Evolutionary conservation across 352 stramenopile species (phyloP).

Genomic region (Hyaloperonospora brassicae): DNA sequence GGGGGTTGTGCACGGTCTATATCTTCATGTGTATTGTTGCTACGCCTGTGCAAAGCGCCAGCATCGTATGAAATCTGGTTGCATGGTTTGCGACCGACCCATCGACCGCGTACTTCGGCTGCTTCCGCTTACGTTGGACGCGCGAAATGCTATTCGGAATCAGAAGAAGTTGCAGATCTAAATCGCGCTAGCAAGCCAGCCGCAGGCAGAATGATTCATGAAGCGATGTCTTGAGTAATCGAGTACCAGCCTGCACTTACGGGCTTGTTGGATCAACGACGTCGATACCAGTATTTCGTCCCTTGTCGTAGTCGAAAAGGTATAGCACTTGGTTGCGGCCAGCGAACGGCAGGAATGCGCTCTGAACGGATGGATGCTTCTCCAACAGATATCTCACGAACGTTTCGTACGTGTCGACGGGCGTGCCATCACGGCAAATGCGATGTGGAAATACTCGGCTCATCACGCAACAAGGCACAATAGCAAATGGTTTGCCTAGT

Average conservation of each 20-base stretch:
- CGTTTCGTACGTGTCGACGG: constrained; percentile 72
- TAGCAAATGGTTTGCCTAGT: constrained; percentile 88
- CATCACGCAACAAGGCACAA: constrained; percentile 96
- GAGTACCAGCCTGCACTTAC: constrained; percentile 4
- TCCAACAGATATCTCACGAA: constrained; percentile 77
- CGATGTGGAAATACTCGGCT: constrained; percentile 86
- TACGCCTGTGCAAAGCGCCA: constrained; percentile 72
- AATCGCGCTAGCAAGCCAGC: background rate
- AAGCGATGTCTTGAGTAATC: background rate
- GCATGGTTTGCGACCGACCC: constrained; percentile 66
- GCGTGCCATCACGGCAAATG: constrained; percentile 40
- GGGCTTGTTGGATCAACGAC: background rate
- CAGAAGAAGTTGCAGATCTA: constrained; percentile 18
- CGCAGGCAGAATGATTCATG: background rate
- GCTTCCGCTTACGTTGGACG: constrained; percentile 57
- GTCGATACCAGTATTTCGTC: constrained; percentile 1
- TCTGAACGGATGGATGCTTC: constrained; percentile 64
- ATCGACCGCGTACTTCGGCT: constrained; percentile 71
- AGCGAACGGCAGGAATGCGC: constrained; percentile 63
- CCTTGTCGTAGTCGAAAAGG: constrained; percentile 46
- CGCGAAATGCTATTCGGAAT: constrained; percentile 32
- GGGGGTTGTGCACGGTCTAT: constrained; percentile 65
- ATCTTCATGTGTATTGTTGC: constrained; percentile 78
- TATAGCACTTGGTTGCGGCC: constrained; percentile 84
- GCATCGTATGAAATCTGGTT: constrained; percentile 38